These are phyloP conservation scores for Pseudogymnoascus sp. DNA, from an alignment of 2,329 filamentous ascomycete genomes.

Conservation along the genomic window DNA sequence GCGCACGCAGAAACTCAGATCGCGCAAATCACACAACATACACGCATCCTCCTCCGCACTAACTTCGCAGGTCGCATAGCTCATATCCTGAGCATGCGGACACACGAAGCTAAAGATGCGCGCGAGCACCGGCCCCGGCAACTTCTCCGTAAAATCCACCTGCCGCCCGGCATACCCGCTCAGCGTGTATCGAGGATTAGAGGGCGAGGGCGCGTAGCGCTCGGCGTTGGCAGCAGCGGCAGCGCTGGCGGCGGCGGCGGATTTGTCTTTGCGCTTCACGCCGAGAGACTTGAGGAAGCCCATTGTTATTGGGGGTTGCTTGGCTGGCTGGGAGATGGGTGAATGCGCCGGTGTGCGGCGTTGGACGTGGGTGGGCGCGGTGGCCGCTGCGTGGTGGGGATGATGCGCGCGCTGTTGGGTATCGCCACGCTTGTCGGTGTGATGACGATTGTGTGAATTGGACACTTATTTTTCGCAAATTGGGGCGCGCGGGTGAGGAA, in stretches of 20 bases:
- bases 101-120: slow-evolving; percentile 77
- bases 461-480: not conserved
- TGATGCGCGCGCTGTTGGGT: not conserved
- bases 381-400: not conserved
- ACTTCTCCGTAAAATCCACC: slow-evolving; percentile 26
- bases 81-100: slow-evolving; percentile 69
- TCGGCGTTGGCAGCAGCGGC: not conserved
- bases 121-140: slow-evolving; percentile 63
- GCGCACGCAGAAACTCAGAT: slow-evolving; percentile 71
- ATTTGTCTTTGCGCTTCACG: slow-evolving; percentile 6
- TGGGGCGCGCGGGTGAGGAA: not conserved
- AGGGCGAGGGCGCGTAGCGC: not conserved
- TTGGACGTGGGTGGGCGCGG: not conserved
- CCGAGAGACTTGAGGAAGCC: slow-evolving; percentile 2
- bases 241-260: not conserved
- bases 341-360: not conserved
- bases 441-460: slow-evolving; percentile 6
- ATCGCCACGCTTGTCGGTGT: not conserved
- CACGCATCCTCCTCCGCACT: slow-evolving; percentile 72
- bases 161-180: not conserved
- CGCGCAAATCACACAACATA: slow-evolving; percentile 88
- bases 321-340: not conserved
- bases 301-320: not conserved
- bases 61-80: slow-evolving; percentile 75
- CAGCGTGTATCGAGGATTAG: not conserved